Percentiles rank a stretch among this genome's conserved stretches.
phyloP scores from a whole-genome alignment of 2,329 filamentous ascomycete genomes.

The Sclerotinia subarctica region DNA sequence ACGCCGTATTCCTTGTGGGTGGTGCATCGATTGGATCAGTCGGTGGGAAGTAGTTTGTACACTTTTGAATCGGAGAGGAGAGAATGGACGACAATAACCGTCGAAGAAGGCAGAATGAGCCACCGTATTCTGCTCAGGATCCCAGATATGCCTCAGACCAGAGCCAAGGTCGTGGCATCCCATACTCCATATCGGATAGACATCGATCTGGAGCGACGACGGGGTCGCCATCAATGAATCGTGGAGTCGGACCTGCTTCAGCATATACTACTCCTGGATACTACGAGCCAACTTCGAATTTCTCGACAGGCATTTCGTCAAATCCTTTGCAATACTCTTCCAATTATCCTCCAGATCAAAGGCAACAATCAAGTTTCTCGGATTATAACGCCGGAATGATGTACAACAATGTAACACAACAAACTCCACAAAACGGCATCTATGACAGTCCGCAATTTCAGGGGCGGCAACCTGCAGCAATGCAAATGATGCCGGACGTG shows the following conservation, averaged over 20 bases:
- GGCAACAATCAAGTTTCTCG: conserved; percentile 52
- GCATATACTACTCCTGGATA: conserved; percentile 54
- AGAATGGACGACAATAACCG: conserved; percentile 79
- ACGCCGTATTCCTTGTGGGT: conserved; percentile 62
- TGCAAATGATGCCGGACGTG: conserved; percentile 73
- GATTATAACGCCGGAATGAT: conserved; percentile 67
- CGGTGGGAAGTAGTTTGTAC: conserved; percentile 52
- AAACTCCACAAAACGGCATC: conserved; percentile 58
- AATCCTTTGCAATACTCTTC: conserved; percentile 41
- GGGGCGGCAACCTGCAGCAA: conserved; percentile 69
- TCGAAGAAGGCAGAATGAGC: conserved; percentile 72
- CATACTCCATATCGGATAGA: conserved; percentile 40
- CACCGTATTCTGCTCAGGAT: conserved; percentile 59
- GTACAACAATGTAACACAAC: conserved; percentile 75
- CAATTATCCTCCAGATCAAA: conserved; percentile 49
- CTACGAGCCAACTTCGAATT: conserved; percentile 53
- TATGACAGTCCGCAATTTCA: conserved; percentile 79
- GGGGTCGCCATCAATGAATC: conserved; percentile 43
- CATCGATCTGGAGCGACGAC: conserved; percentile 50
- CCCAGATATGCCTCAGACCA: conserved; percentile 47
- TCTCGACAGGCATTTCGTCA: conserved; percentile 41
- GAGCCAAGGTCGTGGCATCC: conserved; percentile 33
- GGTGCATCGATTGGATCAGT: conserved; percentile 60
- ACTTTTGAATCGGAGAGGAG: conserved; percentile 43
- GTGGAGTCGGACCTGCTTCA: conserved; percentile 49